Percentiles rank a stretch among this genome's conserved stretches.
Evolutionary conservation across 495 filamentous ascomycete genomes (phyloP).

Genomic region (Chlorociboria aeruginascens): DNA sequence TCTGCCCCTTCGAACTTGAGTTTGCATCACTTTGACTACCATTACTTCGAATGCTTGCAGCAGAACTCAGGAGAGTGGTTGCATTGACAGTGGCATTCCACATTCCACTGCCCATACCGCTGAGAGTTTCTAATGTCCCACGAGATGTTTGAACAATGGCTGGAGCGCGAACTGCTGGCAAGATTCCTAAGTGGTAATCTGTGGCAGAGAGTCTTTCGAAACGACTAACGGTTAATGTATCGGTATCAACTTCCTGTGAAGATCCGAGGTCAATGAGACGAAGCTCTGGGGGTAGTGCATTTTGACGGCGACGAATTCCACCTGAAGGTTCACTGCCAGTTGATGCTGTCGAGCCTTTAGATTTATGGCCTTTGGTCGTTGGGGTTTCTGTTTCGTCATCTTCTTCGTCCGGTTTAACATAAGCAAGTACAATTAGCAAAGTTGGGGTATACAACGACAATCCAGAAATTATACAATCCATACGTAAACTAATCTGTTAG

Average conservation of each 20-base stretch:
- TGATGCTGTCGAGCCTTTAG: constrained; percentile 27
- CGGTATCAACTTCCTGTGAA: constrained; percentile 63
- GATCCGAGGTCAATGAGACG: constrained; percentile 79
- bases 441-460: constrained; percentile 93
- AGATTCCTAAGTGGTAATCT: constrained; percentile 80
- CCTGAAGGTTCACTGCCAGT: constrained; percentile 40
- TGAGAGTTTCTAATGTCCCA: constrained; percentile 55
- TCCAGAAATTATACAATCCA: constrained; percentile 94
- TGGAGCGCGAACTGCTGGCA: constrained; percentile 58
- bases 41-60: constrained; percentile 67
- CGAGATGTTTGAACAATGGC: constrained; percentile 46
- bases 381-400: constrained; percentile 7
- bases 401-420: constrained; percentile 53
- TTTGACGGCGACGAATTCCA: constrained; percentile 53
- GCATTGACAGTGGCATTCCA: constrained; percentile 82
- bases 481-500: constrained; percentile 57
- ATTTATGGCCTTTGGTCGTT: constrained; percentile 17
- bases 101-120: constrained; percentile 43
- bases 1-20: constrained; percentile 30
- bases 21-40: constrained; percentile 34
- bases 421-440: constrained; percentile 80
- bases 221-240: constrained; percentile 69
- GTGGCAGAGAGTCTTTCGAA: constrained; percentile 77
- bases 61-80: constrained; percentile 71
- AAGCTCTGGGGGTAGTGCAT: constrained; percentile 74